Evolutionary conservation across 129 eudicot species (phyloP), one percentile per base, ranked within the genome.

Genomic region (Chrysanthemum seticuspe): DNA sequence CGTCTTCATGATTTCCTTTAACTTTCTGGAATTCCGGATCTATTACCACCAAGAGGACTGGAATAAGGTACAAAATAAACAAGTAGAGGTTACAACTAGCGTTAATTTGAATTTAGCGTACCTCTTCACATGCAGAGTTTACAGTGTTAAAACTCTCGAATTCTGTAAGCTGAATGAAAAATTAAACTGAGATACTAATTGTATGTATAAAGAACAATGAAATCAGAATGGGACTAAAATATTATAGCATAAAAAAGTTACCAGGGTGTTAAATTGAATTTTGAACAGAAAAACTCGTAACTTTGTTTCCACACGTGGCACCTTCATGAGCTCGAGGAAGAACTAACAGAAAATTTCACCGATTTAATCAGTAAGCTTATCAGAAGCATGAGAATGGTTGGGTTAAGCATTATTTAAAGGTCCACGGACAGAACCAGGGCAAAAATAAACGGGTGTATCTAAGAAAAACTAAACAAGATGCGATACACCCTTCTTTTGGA

Each of bases 241-340:
- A 9, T 54, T 29, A 53, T 56, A 70, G 51, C 57, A 21, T 27
- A 71, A 73, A 76, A 63, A 3, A 1, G 3, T 19, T 71, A 92
- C 98, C 98, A 89, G 98, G 73, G 91, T 60, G 58, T 79, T 88
- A 60, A 94, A 94, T 76, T 89, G 97, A 78, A 94, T 90, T 85
- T 94, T 94, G 88, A 94, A 94, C 50, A 90, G 80, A 81, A 94
- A 94, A 76, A 90, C 97, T 67, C 97, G 84, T 74, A 94, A 80
- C 80, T 94, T 94, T 4, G 98, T 86, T 74, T 90, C 98, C 73
- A 94, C 97, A 53, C 97, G 89, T 70, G 98, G 98, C 68, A 88
- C 98, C 83, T 89, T 94, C 98, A 94, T 94, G 74, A 94, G 87
- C 89, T 94, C 96, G 78, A 94, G 61, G 68, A 94, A 94, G 76